Conservation (phyloP, 2,329 filamentous ascomycete species). For the Diaporthe vexans region DNA sequence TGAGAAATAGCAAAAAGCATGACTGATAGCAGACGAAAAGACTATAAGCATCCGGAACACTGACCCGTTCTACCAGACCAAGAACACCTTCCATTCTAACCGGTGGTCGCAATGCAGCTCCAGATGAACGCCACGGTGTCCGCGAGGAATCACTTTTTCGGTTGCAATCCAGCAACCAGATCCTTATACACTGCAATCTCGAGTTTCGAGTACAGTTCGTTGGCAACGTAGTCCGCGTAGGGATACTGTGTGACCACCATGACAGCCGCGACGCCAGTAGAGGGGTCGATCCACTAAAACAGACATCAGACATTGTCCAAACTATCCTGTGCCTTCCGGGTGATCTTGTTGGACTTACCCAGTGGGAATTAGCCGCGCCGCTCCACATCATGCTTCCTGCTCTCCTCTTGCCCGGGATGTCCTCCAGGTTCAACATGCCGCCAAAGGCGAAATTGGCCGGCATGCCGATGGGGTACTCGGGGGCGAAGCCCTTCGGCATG, state of each 20-base stretch:
- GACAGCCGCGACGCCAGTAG: conserved; percentile 24
- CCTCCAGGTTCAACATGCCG: conserved; percentile 37
- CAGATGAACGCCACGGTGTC: too few species aligned
- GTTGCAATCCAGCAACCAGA: neutral
- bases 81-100: too few species aligned
- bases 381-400: conserved; percentile 39
- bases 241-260: conserved; percentile 29
- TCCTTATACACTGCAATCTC: conserved; percentile 22
- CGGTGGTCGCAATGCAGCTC: too few species aligned
- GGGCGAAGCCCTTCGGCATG: neutral
- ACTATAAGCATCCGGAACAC: too few species aligned
- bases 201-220: conserved; percentile 25
- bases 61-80: too few species aligned
- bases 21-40: too few species aligned
- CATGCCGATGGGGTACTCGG: conserved; percentile 19
- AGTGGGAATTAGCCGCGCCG: conserved; percentile 32
- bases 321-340: too few species aligned
- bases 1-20: too few species aligned
- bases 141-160: neutral
- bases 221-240: conserved; percentile 13
- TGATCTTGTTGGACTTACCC: conserved; percentile 20
- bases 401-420: conserved; percentile 36
- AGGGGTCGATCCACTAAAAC: conserved; percentile 33
- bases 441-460: conserved; percentile 32
- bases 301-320: neutral